A percentile compares a stretch with the other conserved stretches of the same genome.
Evolutionary conservation across 371 early-diverging fungal species (phyloP).

Genomic region (Syncephalastrum monosporum): DNA sequence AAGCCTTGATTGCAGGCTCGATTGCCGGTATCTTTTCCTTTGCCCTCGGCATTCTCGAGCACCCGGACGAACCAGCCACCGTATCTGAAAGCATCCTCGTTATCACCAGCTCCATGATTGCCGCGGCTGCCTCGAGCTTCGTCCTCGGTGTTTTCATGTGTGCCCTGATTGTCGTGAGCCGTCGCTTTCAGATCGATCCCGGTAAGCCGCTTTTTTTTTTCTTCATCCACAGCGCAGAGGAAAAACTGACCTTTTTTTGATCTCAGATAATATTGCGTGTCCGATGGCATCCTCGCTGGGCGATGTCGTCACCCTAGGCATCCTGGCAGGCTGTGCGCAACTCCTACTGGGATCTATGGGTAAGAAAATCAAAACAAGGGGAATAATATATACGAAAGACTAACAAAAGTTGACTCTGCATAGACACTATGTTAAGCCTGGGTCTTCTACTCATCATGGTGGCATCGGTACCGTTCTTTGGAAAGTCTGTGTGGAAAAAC

Average conservation of each 20-base stretch:
- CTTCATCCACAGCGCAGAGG: not conserved
- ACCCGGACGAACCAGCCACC: slow-evolving; percentile 49
- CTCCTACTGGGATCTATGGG: slow-evolving; percentile 43
- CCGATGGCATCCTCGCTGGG: slow-evolving; percentile 75
- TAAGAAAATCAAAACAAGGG: slow-evolving; percentile 19
- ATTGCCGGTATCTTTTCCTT: slow-evolving; percentile 71
- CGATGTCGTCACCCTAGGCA: slow-evolving; percentile 69
- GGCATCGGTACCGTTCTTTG: slow-evolving; percentile 56
- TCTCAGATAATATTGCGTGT: slow-evolving; percentile 64
- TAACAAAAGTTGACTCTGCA: not conserved
- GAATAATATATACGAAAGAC: not conserved
- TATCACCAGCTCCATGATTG: slow-evolving; percentile 69
- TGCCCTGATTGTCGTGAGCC: slow-evolving; percentile 65
- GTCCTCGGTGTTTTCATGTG: slow-evolving; percentile 77
- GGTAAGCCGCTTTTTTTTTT: slow-evolving; percentile 41
- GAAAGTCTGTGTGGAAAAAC: slow-evolving; percentile 55
- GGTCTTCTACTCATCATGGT: slow-evolving; percentile 48
- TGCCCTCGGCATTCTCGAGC: slow-evolving; percentile 55
- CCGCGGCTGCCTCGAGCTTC: slow-evolving; percentile 72
- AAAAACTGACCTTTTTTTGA: slow-evolving; percentile 5
- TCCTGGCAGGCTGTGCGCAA: slow-evolving; percentile 60
- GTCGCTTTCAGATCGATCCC: slow-evolving; percentile 70
- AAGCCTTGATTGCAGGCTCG: slow-evolving; percentile 67
- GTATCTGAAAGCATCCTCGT: slow-evolving; percentile 61
- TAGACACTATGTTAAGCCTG: slow-evolving; percentile 50